Evolutionary conservation across 2,329 filamentous ascomycete species (phyloP).

Genomic region (Chlorencoelia australis): DNA sequence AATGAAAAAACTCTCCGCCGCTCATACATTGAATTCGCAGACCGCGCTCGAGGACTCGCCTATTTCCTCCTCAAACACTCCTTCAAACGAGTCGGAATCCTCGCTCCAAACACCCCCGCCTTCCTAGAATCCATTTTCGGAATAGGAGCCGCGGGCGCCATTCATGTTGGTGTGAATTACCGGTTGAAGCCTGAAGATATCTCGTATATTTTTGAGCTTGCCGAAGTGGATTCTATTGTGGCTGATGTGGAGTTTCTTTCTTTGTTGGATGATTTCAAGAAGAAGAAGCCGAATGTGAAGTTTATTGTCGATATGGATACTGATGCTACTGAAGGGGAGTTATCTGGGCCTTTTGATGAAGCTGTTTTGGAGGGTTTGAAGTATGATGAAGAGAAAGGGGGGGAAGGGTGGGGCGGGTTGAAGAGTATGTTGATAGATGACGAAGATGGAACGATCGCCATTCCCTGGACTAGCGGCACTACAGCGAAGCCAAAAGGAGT

Average conservation of each 20-base stretch:
- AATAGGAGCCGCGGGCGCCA: conserved; percentile 68
- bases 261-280: conserved; percentile 58
- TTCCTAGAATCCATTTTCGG: conserved; percentile 89
- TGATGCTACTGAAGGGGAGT: conserved; percentile 62
- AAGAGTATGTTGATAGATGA: conserved; percentile 55
- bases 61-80: conserved; percentile 74
- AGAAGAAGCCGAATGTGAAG: conserved; percentile 50
- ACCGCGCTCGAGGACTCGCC: conserved; percentile 76
- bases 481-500: conserved; percentile 90
- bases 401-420: conserved; percentile 67
- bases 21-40: conserved; percentile 71
- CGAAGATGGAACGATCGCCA: conserved; percentile 74
- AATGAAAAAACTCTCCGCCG: conserved; percentile 66
- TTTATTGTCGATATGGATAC: conserved; percentile 76
- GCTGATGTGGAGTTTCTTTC: conserved; percentile 71
- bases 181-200: conserved; percentile 77
- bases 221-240: conserved; percentile 78
- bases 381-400: conserved; percentile 56
- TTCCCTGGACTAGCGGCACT: conserved; percentile 91
- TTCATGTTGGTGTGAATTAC: conserved; percentile 68
- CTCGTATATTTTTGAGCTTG: conserved; percentile 79
- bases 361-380: conserved; percentile 72
- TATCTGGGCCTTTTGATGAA: conserved; percentile 72
- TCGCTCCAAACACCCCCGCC: conserved; percentile 87
- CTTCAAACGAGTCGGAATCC: conserved; percentile 69